Conservation (phyloP, 2,329 filamentous ascomycete genomes). For the Hypoxylon sp. region DNA sequence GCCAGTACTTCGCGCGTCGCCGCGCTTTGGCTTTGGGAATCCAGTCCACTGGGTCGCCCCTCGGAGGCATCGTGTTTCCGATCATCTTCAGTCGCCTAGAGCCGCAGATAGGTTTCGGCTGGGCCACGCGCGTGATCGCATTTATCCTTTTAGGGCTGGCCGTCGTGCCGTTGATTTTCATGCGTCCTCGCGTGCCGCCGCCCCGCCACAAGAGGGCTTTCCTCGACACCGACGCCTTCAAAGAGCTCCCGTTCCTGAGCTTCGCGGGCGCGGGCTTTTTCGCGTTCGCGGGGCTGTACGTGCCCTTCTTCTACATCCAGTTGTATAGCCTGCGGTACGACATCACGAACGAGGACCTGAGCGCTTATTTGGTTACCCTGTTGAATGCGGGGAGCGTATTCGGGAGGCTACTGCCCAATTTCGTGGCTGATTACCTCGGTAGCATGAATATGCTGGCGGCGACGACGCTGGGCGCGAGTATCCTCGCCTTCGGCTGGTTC, state of each 20-base stretch:
- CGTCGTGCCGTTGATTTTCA: slow-evolving; percentile 48
- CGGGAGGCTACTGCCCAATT: slow-evolving; percentile 57
- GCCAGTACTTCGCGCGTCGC: slow-evolving; percentile 53
- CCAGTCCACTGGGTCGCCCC: slow-evolving; percentile 41
- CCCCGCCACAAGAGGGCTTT: slow-evolving; percentile 45
- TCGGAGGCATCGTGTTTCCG: slow-evolving; percentile 60
- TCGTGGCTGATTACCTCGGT: slow-evolving; percentile 54
- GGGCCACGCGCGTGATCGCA: slow-evolving; percentile 63
- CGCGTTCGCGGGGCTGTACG: slow-evolving; percentile 56
- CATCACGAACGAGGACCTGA: slow-evolving; percentile 30
- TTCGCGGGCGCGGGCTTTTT: slow-evolving; percentile 50
- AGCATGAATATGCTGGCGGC: slow-evolving; percentile 53
- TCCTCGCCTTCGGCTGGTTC: slow-evolving; percentile 55
- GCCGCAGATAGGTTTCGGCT: slow-evolving; percentile 63
- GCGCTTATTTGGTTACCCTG: slow-evolving; percentile 55
- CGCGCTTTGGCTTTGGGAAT: slow-evolving; percentile 48
- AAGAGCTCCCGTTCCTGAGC: slow-evolving; percentile 51
- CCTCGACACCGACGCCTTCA: slow-evolving; percentile 51
- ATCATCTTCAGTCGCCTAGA: slow-evolving; percentile 61
- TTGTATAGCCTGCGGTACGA: slow-evolving; percentile 41
- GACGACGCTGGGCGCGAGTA: slow-evolving; percentile 48
- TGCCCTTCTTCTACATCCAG: slow-evolving; percentile 57
- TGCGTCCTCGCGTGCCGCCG: slow-evolving; percentile 50
- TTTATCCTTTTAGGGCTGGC: slow-evolving; percentile 56
- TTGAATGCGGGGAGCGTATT: slow-evolving; percentile 57